A percentile compares a stretch with the other conserved stretches of the same genome.
Evolutionary conservation across 805 yeast species (phyloP).

Genomic region (Ogataea paraovalis): DNA sequence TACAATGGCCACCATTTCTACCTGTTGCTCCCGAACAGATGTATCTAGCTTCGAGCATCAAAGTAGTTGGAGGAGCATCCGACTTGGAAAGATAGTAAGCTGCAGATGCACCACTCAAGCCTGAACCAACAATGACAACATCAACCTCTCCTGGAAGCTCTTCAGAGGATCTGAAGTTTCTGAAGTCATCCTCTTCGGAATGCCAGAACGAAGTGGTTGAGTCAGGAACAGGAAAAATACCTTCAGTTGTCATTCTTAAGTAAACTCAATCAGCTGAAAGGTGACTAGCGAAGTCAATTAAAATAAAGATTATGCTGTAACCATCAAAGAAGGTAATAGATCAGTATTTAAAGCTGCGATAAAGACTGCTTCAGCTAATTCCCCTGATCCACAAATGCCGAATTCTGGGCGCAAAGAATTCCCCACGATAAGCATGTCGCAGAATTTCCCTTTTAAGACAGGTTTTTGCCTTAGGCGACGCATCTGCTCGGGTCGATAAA

Average conservation of each 20-base stretch:
- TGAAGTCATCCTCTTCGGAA: slow-evolving; percentile 18
- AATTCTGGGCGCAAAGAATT: too few species aligned
- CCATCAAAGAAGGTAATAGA: too few species aligned
- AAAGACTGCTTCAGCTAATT: too few species aligned
- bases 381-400: too few species aligned
- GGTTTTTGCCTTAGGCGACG: too few species aligned
- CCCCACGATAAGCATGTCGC: too few species aligned
- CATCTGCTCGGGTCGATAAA: too few species aligned
- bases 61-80: slow-evolving; percentile 7
- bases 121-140: slow-evolving; percentile 39
- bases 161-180: slow-evolving; percentile 12
- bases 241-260: not conserved
- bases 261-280: not conserved
- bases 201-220: slow-evolving; percentile 23
- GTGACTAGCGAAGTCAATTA: not conserved
- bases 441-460: too few species aligned
- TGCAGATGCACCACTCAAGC: slow-evolving; percentile 40
- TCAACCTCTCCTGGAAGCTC: slow-evolving; percentile 36
- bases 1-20: slow-evolving; percentile 47
- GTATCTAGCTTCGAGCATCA: slow-evolving; percentile 40
- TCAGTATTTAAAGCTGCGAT: too few species aligned
- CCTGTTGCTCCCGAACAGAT: slow-evolving; percentile 42
- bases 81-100: slow-evolving; percentile 32
- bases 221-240: slow-evolving; percentile 17
- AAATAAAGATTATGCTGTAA: too few species aligned